These are phyloP conservation scores for Venturia effusa DNA, from an alignment of 2,329 filamentous ascomycete species.

Conservation along the genomic window DNA sequence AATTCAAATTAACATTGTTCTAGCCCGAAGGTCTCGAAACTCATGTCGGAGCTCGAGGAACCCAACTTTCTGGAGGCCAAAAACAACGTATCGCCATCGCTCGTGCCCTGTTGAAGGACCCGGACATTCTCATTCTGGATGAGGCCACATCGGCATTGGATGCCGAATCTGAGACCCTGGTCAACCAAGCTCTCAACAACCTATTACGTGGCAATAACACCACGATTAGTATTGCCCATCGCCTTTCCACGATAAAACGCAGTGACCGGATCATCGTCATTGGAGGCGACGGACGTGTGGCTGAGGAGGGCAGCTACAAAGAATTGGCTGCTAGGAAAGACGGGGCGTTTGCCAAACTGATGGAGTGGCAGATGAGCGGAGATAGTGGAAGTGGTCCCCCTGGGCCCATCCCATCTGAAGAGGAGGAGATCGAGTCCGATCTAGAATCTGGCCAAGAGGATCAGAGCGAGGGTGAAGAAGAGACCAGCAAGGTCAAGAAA, in stretches of 20 bases:
- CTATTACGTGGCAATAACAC: slow-evolving; percentile 75
- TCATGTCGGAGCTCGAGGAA: slow-evolving; percentile 80
- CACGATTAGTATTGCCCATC: slow-evolving; percentile 94
- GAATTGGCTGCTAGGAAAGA: slow-evolving; percentile 61
- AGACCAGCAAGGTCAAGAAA: background rate
- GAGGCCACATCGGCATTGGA: slow-evolving; percentile 92
- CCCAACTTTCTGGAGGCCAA: slow-evolving; percentile 89
- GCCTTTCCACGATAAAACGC: slow-evolving; percentile 90
- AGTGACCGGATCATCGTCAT: slow-evolving; percentile 93
- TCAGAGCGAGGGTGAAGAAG: slow-evolving; percentile 25
- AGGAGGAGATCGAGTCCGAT: slow-evolving; percentile 39
- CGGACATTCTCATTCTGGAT: slow-evolving; percentile 92
- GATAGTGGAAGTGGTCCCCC: slow-evolving; percentile 22
- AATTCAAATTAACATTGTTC: background rate
- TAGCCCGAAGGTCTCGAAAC: slow-evolving; percentile 88
- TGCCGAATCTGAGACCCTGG: slow-evolving; percentile 91
- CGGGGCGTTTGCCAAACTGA: slow-evolving; percentile 86
- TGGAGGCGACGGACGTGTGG: slow-evolving; percentile 73
- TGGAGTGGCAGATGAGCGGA: slow-evolving; percentile 98
- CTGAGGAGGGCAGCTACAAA: slow-evolving; percentile 77
- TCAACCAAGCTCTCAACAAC: slow-evolving; percentile 77
- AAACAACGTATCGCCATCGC: slow-evolving; percentile 98
- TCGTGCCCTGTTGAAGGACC: slow-evolving; percentile 84
- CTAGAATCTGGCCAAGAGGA: slow-evolving; percentile 24
- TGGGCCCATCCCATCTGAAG: slow-evolving; percentile 31